These are phyloP conservation scores for Dendrobium officinale DNA, from an alignment of 106 monocot species.

Conservation along the genomic window DNA sequence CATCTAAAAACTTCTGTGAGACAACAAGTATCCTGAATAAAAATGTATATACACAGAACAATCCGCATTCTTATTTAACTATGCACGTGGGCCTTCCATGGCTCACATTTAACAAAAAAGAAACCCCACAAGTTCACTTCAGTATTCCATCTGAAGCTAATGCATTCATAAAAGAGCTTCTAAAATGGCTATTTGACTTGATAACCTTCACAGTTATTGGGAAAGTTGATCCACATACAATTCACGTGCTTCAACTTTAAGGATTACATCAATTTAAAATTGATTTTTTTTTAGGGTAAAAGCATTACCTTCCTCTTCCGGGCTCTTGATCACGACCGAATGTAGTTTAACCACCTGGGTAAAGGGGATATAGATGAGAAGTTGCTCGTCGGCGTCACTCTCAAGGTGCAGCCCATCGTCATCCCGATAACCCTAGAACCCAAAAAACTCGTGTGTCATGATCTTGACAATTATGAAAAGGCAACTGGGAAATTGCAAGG, in stretches of 20 bases:
- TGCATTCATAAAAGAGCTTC: background rate
- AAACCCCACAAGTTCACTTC: background rate
- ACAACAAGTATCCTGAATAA: background rate
- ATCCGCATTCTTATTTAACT: background rate
- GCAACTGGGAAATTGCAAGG: background rate
- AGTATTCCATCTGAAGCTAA: background rate
- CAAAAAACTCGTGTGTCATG: background rate
- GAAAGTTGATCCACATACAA: background rate
- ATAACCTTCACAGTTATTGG: background rate
- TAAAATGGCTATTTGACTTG: background rate
- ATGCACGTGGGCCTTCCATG: background rate
- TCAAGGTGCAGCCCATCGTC: conserved; percentile 81
- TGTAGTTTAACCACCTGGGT: conserved; percentile 88
- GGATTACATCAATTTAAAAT: background rate
- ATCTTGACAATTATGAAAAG: background rate
- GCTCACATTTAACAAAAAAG: background rate
- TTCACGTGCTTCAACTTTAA: background rate
- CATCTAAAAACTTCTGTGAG: background rate
- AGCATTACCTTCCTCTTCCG: conserved; percentile 74
- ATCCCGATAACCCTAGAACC: conserved; percentile 72
- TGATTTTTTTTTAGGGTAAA: background rate
- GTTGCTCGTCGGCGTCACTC: conserved; percentile 88
- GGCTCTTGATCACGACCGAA: conserved; percentile 59
- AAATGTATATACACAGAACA: background rate
- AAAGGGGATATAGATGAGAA: conserved; percentile 84